Evolutionary conservation across 352 stramenopile species (phyloP).

Genomic region (Phytophthora nicotianae): DNA sequence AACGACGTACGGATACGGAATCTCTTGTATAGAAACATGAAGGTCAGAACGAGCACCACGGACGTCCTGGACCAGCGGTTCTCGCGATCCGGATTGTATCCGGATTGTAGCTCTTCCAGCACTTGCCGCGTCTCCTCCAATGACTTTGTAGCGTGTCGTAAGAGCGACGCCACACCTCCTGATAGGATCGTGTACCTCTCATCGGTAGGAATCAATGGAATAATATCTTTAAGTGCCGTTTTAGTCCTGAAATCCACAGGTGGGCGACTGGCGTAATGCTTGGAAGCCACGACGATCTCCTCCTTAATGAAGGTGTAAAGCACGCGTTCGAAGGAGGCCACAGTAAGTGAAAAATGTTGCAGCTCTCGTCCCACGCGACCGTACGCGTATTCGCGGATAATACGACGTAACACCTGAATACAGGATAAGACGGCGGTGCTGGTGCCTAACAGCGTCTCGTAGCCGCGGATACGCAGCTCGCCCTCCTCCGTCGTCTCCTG

Average conservation of each 20-base stretch:
- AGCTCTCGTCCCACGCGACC: slow-evolving; percentile 81
- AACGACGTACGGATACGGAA: slow-evolving; percentile 77
- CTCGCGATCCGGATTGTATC: slow-evolving; percentile 84
- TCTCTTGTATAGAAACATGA: slow-evolving; percentile 76
- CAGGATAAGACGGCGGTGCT: slow-evolving; percentile 77
- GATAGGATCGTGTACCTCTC: slow-evolving; percentile 85
- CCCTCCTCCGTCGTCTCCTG: slow-evolving; percentile 66
- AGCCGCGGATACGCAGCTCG: slow-evolving; percentile 72
- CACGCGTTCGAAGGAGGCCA: slow-evolving; percentile 84
- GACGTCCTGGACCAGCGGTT: slow-evolving; percentile 87
- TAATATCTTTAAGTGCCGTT: slow-evolving; percentile 88
- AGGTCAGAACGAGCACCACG: slow-evolving; percentile 48
- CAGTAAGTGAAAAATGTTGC: slow-evolving; percentile 86
- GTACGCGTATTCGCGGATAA: slow-evolving; percentile 88
- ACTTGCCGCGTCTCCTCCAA: slow-evolving; percentile 81
- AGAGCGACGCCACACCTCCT: slow-evolving; percentile 75
- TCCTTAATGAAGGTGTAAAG: slow-evolving; percentile 91
- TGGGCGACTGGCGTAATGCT: slow-evolving; percentile 52
- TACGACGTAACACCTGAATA: slow-evolving; percentile 80
- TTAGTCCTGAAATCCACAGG: slow-evolving; percentile 81
- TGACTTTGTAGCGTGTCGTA: slow-evolving; percentile 83
- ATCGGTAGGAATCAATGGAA: slow-evolving; percentile 82
- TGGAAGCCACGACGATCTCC: slow-evolving; percentile 84
- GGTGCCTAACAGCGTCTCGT: slow-evolving; percentile 74
- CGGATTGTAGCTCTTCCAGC: slow-evolving; percentile 79